A percentile compares a stretch with the other conserved stretches of the same genome.
Evolutionary conservation across 345 rosid genomes (phyloP).

Genomic region (Arabidopsis arenosa): DNA sequence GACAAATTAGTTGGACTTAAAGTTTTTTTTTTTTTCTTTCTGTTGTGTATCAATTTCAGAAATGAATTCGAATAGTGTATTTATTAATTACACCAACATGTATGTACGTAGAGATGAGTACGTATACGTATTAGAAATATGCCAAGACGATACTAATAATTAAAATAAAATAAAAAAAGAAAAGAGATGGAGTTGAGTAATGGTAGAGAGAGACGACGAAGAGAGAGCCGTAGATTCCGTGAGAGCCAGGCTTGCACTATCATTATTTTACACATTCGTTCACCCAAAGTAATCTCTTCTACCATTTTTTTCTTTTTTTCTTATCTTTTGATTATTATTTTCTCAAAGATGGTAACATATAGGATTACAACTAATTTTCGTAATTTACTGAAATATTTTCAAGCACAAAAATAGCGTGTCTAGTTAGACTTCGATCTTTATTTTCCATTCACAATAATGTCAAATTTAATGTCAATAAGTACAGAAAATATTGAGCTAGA

Average conservation of each 20-base stretch:
- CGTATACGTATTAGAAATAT: conserved; percentile 37
- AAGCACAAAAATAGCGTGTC: not conserved
- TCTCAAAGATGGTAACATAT: not conserved
- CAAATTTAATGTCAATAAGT: too few species aligned
- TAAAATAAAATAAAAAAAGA: not conserved
- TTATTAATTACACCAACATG: conserved; percentile 21
- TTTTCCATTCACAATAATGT: conserved; percentile 15
- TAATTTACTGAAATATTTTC: conserved; percentile 6
- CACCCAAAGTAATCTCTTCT: conserved; percentile 29
- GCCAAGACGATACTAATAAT: not conserved
- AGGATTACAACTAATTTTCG: conserved; percentile 4
- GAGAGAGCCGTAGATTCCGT: conserved; percentile 55
- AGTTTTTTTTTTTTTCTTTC: not conserved
- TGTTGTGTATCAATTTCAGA: not conserved
- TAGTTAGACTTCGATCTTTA: conserved; percentile 11
- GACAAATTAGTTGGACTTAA: conserved; percentile 45
- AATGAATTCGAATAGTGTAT: conserved; percentile 7
- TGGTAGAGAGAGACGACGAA: conserved; percentile 43
- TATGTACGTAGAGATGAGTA: conserved; percentile 31
- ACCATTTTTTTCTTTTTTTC: not conserved
- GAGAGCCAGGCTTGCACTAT: conserved; percentile 62
- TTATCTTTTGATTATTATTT: not conserved
- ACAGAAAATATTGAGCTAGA: conserved; percentile 1
- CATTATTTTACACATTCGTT: conserved; percentile 27
- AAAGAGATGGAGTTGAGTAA: conserved; percentile 44